Evolutionary conservation across 495 filamentous ascomycete species (phyloP), one percentile per base, ranked within the genome.

Genomic region (Glarea lozoyensis): DNA sequence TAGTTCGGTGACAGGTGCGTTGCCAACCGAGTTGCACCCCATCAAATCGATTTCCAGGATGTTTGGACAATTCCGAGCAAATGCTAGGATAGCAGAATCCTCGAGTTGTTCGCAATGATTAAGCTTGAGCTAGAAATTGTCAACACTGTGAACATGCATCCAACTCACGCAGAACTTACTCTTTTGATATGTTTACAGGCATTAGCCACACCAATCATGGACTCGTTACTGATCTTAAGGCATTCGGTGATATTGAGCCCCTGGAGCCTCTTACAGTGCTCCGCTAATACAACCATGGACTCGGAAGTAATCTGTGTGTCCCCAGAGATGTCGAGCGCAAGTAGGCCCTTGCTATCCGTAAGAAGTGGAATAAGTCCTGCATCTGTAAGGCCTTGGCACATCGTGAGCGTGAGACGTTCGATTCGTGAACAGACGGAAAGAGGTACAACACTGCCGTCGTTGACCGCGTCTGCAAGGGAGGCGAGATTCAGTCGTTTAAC

Each of bases 21-120:
- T 88, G 31, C 82, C 85, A 40, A 97, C 75, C 19, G 75, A 68
- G 21, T 72, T 75, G 66, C 92, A 96, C 54, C 84, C 80, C 52
- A 95, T 84, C 21, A 97, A 77, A 58, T 99, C 93, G 46, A 97
- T 95, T 61, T 99, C 93, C 30, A 99, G 73, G 23, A 99, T 86
- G 38, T 94, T 84, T 5, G 79, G 84, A 60, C 89, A 97, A 59
- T 88, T 76, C 20, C 79, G 68, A 23, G 93, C 93, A 55, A 97
- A 90, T 6, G 87, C 82, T 34, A 86, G 57, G 53, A 97, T 79
- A 2, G 89, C 79, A 16, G 65, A 66, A 57, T 97, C 84, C 12
- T 80, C 86, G 13, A 95, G 62, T 56, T 92, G 79, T 13, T 57
- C 53, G 55, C 93, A 94, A 17, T 87, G 81, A 59, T 97, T 97